phyloP scores from a whole-genome alignment of 768 basidiomycete species.

The Mycena olivaceomarginata region DNA sequence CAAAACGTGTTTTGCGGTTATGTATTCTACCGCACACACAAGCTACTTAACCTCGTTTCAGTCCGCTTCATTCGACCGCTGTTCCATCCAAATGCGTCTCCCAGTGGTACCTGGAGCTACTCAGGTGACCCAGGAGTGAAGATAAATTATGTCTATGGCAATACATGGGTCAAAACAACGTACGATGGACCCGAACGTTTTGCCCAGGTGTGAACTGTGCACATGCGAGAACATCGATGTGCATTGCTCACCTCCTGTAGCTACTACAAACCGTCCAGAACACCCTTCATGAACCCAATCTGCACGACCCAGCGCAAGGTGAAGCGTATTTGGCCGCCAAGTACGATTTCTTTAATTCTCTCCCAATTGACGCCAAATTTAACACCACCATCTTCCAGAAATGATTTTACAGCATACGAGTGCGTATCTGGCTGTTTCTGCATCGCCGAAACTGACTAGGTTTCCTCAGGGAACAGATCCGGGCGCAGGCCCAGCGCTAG shows the following conservation, averaged over 20 bases:
- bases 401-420: conserved; percentile 14
- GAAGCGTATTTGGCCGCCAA: conserved; percentile 17
- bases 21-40: neutral
- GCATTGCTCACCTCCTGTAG: neutral
- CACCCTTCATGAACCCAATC: neutral
- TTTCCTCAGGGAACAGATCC: neutral
- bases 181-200: conserved; percentile 15
- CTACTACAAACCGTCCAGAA: neutral
- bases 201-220: conserved; percentile 2
- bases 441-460: neutral
- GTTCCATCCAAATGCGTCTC: conserved; percentile 25
- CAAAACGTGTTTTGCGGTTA: conserved; percentile 12
- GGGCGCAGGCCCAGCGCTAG: conserved; percentile 13
- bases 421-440: neutral
- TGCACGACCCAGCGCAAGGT: neutral
- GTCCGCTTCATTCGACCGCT: conserved; percentile 23
- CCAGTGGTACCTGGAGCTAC: conserved; percentile 16
- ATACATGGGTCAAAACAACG: neutral
- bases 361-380: neutral
- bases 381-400: neutral
- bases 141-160: too few species aligned
- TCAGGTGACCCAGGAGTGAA: neutral
- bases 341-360: neutral
- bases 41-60: neutral
- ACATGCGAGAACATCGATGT: too few species aligned